These are phyloP conservation scores for Talaromyces proteolyticus DNA, from an alignment of 495 filamentous ascomycete species.

Conservation along the genomic window DNA sequence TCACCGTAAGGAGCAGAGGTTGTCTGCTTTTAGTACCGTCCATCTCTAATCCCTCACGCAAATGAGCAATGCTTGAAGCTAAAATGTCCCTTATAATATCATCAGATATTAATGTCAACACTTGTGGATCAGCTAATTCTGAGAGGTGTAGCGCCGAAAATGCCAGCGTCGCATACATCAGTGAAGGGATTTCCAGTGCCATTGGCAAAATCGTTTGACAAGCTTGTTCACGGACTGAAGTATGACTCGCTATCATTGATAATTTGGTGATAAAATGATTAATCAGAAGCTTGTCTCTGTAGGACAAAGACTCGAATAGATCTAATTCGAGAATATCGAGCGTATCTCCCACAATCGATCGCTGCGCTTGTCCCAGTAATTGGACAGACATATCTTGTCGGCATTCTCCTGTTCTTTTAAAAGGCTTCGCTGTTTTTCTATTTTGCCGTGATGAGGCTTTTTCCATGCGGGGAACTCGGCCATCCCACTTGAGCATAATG, in stretches of 20 bases:
- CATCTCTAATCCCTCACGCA: conserved; percentile 10
- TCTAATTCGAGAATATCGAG: background rate
- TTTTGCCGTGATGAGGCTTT: background rate
- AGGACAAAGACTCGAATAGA: conserved; percentile 1
- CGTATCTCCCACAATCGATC: too few species aligned
- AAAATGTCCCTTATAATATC: conserved; percentile 5
- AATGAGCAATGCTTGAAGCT: conserved; percentile 6
- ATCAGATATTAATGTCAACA: too few species aligned
- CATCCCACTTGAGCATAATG: conserved; percentile 13
- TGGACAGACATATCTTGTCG: too few species aligned
- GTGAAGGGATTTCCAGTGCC: conserved; percentile 8
- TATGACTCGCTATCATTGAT: conserved; percentile 10
- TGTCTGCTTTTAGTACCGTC: background rate
- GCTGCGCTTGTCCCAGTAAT: too few species aligned
- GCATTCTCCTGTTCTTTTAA: too few species aligned
- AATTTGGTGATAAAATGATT: conserved; percentile 12
- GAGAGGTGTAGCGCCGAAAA: conserved; percentile 12
- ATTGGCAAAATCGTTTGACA: conserved; percentile 13
- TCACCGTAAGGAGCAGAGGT: conserved; percentile 13
- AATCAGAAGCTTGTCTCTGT: conserved; percentile 5
- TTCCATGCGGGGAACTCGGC: conserved; percentile 8
- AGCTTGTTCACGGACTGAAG: conserved; percentile 9
- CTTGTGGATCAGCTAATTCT: conserved; percentile 5
- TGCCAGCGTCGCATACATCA: conserved; percentile 13
- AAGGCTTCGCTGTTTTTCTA: too few species aligned